These are phyloP conservation scores for Leccinum aurantiacum DNA, from an alignment of 768 basidiomycete genomes.

Conservation along the genomic window DNA sequence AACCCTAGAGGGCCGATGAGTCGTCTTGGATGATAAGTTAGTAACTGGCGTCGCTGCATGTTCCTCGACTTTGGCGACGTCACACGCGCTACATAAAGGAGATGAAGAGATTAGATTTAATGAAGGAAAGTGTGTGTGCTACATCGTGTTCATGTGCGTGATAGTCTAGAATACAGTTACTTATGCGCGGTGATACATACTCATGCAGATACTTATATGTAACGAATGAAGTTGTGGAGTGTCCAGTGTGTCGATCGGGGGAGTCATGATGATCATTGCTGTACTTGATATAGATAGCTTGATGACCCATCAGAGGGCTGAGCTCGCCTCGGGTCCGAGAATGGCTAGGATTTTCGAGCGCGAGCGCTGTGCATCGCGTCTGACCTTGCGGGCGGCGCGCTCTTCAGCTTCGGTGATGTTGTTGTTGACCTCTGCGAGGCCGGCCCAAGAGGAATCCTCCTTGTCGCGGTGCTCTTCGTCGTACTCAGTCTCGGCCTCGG, in stretches of 20 bases:
- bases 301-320: not conserved
- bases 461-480: not conserved
- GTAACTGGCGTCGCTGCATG: not conserved
- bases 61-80: not conserved
- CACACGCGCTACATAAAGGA: not conserved
- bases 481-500: not conserved
- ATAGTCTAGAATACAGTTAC: not conserved
- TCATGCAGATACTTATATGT: not conserved
- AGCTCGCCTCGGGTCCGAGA: slow-evolving; percentile 4
- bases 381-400: slow-evolving; percentile 3
- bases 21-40: no score
- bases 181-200: not conserved
- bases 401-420: slow-evolving; percentile 5
- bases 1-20: no score
- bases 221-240: not conserved
- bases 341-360: slow-evolving; percentile 11
- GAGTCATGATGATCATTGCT: not conserved
- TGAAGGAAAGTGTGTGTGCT: not conserved
- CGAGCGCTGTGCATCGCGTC: slow-evolving; percentile 13
- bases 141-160: not conserved
- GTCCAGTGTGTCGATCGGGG: not conserved
- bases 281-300: not conserved
- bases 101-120: not conserved
- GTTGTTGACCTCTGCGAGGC: slow-evolving; percentile 1
- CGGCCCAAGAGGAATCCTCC: not conserved